Percentiles rank a stretch among this genome's conserved stretches.
Conservation (phyloP, 495 filamentous ascomycete genomes). For the Apiosordaria backusii region DNA sequence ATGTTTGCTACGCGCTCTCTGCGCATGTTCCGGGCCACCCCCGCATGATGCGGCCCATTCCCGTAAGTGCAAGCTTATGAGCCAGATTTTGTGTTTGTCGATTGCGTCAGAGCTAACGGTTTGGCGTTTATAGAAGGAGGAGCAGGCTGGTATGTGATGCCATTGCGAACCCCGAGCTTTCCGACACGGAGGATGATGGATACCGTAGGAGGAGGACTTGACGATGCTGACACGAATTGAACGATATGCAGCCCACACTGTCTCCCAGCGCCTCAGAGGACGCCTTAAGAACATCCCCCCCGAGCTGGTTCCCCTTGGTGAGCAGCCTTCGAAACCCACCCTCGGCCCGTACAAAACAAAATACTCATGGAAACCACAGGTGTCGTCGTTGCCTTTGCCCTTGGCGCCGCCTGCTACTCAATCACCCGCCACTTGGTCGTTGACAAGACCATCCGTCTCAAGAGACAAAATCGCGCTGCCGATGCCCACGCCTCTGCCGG, state of each 20-base stretch:
- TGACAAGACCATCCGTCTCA: conserved; percentile 89
- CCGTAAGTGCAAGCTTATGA: conserved; percentile 56
- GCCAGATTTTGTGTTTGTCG: conserved; percentile 13
- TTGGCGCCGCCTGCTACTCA: conserved; percentile 73
- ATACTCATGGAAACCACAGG: conserved; percentile 48
- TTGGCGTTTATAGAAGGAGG: conserved; percentile 63
- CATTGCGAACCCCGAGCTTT: conserved; percentile 24
- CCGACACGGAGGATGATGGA: conserved; percentile 9
- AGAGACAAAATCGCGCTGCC: conserved; percentile 49
- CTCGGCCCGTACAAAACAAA: not conserved
- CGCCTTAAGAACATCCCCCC: conserved; percentile 81
- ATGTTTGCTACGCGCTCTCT: conserved; percentile 67
- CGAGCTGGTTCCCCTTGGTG: conserved; percentile 94
- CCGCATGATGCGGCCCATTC: conserved; percentile 70
- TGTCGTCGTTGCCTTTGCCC: conserved; percentile 69
- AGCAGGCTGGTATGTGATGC: conserved; percentile 69
- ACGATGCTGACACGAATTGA: conserved; percentile 25
- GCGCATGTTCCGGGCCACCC: conserved; percentile 54
- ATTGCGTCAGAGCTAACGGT: conserved; percentile 33
- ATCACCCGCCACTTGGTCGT: conserved; percentile 72
- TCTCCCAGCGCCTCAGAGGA: conserved; percentile 90
- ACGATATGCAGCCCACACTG: conserved; percentile 72
- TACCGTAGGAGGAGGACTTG: conserved; percentile 4
- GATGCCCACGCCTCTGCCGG: conserved; percentile 27
- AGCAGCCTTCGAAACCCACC: conserved; percentile 30